Conservation (phyloP, 2,329 filamentous ascomycete genomes). For the Curvularia spicifera region DNA sequence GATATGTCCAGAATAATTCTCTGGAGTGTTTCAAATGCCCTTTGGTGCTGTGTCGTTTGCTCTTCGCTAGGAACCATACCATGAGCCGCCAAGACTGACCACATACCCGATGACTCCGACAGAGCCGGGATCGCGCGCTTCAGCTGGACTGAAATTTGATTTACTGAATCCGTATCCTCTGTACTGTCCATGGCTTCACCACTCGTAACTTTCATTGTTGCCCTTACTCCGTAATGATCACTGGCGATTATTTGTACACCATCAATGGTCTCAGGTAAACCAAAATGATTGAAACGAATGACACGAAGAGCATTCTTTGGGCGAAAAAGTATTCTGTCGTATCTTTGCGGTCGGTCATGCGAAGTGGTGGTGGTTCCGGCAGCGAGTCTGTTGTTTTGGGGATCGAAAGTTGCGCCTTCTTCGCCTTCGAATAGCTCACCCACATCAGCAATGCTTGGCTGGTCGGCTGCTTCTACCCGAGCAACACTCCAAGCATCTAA, state of each 20-base stretch:
- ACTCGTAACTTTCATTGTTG: slow-evolving; percentile 43
- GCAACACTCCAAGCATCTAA: slow-evolving; percentile 61
- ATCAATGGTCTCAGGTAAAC: slow-evolving; percentile 48
- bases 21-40: slow-evolving; percentile 57
- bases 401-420: slow-evolving; percentile 70
- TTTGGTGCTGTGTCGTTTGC: slow-evolving; percentile 53
- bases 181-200: not conserved
- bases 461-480: slow-evolving; percentile 54
- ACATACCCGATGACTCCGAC: slow-evolving; percentile 18
- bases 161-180: slow-evolving; percentile 9
- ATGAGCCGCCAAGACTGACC: slow-evolving; percentile 21
- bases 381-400: slow-evolving; percentile 63
- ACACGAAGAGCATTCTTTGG: slow-evolving; percentile 51
- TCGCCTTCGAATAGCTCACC: slow-evolving; percentile 62
- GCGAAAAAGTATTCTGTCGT: slow-evolving; percentile 67
- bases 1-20: slow-evolving; percentile 50
- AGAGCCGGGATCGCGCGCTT: slow-evolving; percentile 19
- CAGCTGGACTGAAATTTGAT: slow-evolving; percentile 18
- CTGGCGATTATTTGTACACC: slow-evolving; percentile 37
- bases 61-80: slow-evolving; percentile 56
- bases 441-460: slow-evolving; percentile 33
- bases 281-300: slow-evolving; percentile 64
- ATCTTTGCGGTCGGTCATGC: slow-evolving; percentile 67
- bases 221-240: slow-evolving; percentile 63
- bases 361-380: slow-evolving; percentile 62